A percentile compares a stretch with the other conserved stretches of the same genome.
These are phyloP conservation scores for Marchantia polymorpha DNA, from an alignment of 225 moss, liverwort and hornwort genomes.

Conservation along the genomic window DNA sequence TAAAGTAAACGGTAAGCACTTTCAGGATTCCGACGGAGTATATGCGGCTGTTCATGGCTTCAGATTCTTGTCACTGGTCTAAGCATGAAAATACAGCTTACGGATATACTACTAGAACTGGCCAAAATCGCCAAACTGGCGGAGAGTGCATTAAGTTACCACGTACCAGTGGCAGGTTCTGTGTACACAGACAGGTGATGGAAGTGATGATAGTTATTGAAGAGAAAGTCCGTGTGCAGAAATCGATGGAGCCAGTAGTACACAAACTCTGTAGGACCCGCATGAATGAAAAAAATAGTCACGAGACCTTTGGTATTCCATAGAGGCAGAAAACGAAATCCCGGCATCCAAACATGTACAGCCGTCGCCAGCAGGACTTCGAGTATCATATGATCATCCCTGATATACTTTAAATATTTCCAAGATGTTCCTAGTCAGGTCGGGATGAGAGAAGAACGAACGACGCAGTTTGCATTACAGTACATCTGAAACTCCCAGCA, in stretches of 20 bases:
- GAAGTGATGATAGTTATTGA: slow-evolving; percentile 49
- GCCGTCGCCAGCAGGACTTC: slow-evolving; percentile 57
- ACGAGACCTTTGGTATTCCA: slow-evolving; percentile 60
- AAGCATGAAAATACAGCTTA: too few relatives aligned
- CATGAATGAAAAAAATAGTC: slow-evolving; percentile 45
- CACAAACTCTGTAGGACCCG: slow-evolving; percentile 55
- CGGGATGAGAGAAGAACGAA: too few relatives aligned
- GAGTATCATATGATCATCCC: slow-evolving; percentile 77
- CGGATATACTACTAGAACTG: too few relatives aligned
- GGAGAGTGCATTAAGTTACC: neutral
- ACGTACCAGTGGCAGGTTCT: slow-evolving; percentile 64
- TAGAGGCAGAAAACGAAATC: slow-evolving; percentile 58
- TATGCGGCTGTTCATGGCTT: too few relatives aligned
- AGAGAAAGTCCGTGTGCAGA: slow-evolving; percentile 48
- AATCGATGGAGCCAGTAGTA: slow-evolving; percentile 85
- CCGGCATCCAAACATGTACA: slow-evolving; percentile 58
- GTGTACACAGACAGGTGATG: slow-evolving; percentile 66
- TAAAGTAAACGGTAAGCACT: too few relatives aligned
- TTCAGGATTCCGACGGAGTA: too few relatives aligned
- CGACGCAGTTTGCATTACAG: too few relatives aligned
- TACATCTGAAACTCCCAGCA: too few relatives aligned
- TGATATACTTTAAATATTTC: slow-evolving; percentile 12
- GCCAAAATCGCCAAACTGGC: too few relatives aligned
- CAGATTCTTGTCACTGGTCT: too few relatives aligned
- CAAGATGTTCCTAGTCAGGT: too few relatives aligned